These are phyloP conservation scores for Goffeauzyma gilvescens DNA, from an alignment of 768 basidiomycete species.

Conservation along the genomic window DNA sequence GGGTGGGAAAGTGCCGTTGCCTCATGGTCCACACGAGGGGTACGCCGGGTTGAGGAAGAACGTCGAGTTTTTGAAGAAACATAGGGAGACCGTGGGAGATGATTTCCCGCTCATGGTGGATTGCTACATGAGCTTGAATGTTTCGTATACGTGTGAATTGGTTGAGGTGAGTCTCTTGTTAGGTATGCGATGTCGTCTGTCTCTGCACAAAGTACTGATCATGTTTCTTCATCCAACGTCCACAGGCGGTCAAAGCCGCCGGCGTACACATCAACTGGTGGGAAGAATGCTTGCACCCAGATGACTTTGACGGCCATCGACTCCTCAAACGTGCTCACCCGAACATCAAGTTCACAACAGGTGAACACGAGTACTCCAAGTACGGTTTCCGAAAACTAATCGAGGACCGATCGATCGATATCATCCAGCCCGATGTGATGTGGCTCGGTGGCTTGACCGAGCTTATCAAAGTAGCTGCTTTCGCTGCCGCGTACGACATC, in stretches of 20 bases:
- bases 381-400: constrained; percentile 34
- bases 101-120: constrained; percentile 35
- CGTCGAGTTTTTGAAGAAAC: constrained; percentile 29
- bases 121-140: constrained; percentile 30
- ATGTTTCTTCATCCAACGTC: not conserved
- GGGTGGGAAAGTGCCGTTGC: constrained; percentile 33
- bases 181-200: too few relatives aligned
- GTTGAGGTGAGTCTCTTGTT: constrained; percentile 21
- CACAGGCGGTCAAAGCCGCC: constrained; percentile 23
- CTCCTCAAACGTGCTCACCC: constrained; percentile 31
- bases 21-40: constrained; percentile 32
- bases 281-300: constrained; percentile 34
- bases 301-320: constrained; percentile 32
- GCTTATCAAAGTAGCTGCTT: constrained; percentile 31
- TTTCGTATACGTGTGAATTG: constrained; percentile 31
- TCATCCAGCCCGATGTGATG: constrained; percentile 35
- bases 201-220: not conserved
- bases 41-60: constrained; percentile 32
- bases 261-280: constrained; percentile 35
- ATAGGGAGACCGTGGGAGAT: constrained; percentile 28
- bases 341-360: constrained; percentile 33
- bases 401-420: constrained; percentile 32
- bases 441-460: constrained; percentile 33
- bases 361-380: constrained; percentile 35
- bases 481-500: constrained; percentile 38